Base-by-base conservation (phyloP, 495 filamentous ascomycete genomes). In the Aspergillus nanangensis region DNA sequence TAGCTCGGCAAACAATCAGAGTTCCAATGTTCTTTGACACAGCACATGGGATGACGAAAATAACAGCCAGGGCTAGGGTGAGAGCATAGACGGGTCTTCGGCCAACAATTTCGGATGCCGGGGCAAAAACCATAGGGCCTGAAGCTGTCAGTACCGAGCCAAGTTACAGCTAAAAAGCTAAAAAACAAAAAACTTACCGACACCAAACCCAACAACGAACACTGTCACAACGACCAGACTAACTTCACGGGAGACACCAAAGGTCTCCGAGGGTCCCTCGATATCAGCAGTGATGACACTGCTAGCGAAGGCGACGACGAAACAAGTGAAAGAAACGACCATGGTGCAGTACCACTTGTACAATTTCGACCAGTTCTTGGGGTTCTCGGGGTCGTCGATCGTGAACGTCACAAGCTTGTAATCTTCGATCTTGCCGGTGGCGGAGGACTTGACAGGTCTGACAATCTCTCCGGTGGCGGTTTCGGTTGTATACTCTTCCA, bases 101-200 rank as follows among this genome's bases (percentile, higher is more conserved):
- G 38, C 88, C 88, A 22, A 82, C 58, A 41, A 91, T 71, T 58
- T 91, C 87, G 9, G 79, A 85, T 43, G 90, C 61, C 0, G 88
- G 88, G 19, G 88, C 87, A 57, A 91, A 94, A 11, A 70, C 72
- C 86, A 91, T 86, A n/a, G 88, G 88, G 3, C 74, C 74, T 79
- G 48, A 23, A 41, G 10, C n/a, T n/a, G n/a, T n/a, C n/a, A n/a
- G 8, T 14, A 36, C 41, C 65, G 39, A 67, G 54, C 31, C 14
- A 31, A 42, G 32, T 2, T 11, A 15, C 24, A 33, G 7, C 8
- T 4, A 34, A 31, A 7, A 20, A 24, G 27, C 5, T 18, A 27
- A 0, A 22, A 9, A 11, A 20, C 4, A 17, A 35, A 24, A n/a
- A 31, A 61, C 68, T 53, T 71, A 75, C 84, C 87, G 34, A 90